Evolutionary conservation across 768 basidiomycete species (phyloP).

Genomic region (Mycena maculata): DNA sequence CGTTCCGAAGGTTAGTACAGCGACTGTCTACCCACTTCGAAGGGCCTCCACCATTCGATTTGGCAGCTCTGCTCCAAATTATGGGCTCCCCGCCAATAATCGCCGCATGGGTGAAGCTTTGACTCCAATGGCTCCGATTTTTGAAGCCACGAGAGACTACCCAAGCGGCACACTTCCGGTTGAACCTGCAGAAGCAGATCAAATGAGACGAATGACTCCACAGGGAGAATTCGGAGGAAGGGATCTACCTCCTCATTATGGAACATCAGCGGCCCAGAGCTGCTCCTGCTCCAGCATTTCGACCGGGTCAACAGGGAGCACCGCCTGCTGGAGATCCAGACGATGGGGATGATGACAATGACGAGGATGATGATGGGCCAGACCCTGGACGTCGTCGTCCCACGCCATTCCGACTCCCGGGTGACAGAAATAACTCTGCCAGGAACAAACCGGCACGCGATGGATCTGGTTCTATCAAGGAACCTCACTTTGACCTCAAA

Average conservation of each 20-base stretch:
- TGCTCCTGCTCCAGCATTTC: neutral
- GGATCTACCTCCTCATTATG: neutral
- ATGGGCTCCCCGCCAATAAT: neutral
- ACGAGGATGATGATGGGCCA: neutral
- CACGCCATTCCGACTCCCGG: neutral
- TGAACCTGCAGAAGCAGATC: neutral
- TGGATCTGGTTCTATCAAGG: neutral
- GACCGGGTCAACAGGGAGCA: neutral
- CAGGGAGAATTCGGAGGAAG: neutral
- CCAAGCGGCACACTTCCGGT: neutral
- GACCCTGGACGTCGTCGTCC: neutral
- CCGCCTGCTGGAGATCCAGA: neutral
- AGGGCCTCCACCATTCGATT: neutral
- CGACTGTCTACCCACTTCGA: neutral
- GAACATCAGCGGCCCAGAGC: neutral
- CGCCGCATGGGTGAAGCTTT: neutral
- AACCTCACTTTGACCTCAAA: conserved; percentile 47
- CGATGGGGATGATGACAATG: neutral
- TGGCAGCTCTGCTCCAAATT: neutral
- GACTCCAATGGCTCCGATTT: neutral
- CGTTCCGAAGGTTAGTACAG: neutral
- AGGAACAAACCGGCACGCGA: neutral
- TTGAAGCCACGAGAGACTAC: neutral
- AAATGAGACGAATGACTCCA: neutral
- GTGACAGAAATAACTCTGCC: neutral